A percentile compares a stretch with the other conserved stretches of the same genome.
Conservation (phyloP, 129 eudicot species). For the Centrapalus pauciflorus region DNA sequence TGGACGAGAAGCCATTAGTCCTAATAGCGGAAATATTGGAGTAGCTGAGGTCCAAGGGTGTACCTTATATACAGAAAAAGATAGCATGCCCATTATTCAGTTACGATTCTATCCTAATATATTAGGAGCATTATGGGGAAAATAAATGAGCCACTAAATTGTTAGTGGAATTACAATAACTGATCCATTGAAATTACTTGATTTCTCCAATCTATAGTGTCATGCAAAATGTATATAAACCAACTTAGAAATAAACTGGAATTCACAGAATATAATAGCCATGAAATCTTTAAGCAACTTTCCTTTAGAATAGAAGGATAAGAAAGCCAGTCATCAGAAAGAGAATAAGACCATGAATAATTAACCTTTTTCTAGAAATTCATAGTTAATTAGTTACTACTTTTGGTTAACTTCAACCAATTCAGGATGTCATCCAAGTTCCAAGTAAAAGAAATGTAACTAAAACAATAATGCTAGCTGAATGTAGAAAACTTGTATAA, state of each 20-base stretch:
- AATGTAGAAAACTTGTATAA: not conserved
- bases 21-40: constrained; percentile 65
- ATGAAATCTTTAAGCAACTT: not conserved
- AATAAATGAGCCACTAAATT: no score
- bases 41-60: constrained; percentile 84
- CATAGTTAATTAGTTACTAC: not conserved
- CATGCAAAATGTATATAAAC: not conserved
- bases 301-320: not conserved
- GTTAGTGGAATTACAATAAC: no score
- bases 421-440: not conserved
- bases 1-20: constrained; percentile 66
- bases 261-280: not conserved
- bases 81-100: no score
- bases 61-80: constrained; percentile 44
- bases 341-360: not conserved
- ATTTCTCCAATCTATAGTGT: not conserved
- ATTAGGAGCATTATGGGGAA: not conserved
- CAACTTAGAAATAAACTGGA: not conserved
- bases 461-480: not conserved
- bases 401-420: not conserved
- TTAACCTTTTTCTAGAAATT: not conserved
- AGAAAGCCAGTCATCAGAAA: not conserved
- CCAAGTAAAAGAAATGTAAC: not conserved
- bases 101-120: no score
- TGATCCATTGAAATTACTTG: not conserved